These are phyloP conservation scores for Coemansia erecta DNA, from an alignment of 192 early-diverging fungal genomes.

Conservation along the genomic window DNA sequence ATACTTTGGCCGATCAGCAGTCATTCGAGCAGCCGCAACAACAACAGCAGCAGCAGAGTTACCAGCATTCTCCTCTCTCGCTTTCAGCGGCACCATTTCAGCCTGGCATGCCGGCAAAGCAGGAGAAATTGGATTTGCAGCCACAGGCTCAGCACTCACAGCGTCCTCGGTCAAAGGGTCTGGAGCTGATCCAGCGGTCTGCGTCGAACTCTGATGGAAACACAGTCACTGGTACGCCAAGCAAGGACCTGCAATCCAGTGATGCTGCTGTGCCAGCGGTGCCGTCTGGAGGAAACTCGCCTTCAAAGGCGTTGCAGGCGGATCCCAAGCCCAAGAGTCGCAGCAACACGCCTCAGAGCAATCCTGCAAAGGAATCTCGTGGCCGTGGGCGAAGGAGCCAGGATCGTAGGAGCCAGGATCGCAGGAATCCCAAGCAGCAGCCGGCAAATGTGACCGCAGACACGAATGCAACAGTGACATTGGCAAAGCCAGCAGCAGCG, in stretches of 20 bases:
- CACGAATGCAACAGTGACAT: background rate
- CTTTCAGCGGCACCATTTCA: background rate
- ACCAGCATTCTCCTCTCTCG: background rate
- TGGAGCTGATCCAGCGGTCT: conserved; percentile 6
- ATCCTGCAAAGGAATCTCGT: background rate
- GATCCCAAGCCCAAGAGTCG: background rate
- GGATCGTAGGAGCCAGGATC: background rate
- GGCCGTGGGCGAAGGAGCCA: background rate
- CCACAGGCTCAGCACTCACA: conserved; percentile 1
- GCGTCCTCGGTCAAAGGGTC: background rate
- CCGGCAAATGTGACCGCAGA: background rate
- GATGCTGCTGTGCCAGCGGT: background rate
- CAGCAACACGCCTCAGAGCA: background rate
- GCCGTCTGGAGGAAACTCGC: background rate
- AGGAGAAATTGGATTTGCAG: background rate
- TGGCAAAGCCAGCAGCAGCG: background rate
- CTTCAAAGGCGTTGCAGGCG: background rate
- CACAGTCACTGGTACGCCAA: too few relatives aligned
- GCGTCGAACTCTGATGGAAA: too few relatives aligned
- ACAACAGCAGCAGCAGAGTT: conserved; percentile 2
- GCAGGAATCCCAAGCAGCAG: background rate
- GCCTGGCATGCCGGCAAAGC: background rate
- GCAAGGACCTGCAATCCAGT: too few relatives aligned
- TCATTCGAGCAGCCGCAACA: too few relatives aligned
- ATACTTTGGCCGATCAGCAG: conserved; percentile 1